Evolutionary conservation across 1,284 basidiomycete genomes (phyloP).

Genomic region (Cryptococcus sp.): DNA sequence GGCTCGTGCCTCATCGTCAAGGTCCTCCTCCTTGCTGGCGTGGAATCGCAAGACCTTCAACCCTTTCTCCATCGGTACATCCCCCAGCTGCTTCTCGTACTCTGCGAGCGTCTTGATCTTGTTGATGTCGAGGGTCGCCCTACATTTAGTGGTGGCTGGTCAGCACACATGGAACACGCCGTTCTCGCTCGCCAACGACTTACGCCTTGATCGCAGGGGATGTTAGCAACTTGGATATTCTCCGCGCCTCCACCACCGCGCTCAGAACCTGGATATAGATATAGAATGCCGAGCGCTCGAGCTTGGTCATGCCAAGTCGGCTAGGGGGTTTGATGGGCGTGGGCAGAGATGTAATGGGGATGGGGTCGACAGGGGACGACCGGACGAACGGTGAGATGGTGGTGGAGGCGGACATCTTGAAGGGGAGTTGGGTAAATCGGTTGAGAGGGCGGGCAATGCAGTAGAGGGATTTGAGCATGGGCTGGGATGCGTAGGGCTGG

Average conservation of each 20-base stretch:
- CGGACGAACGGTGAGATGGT: slow-evolving; percentile 89
- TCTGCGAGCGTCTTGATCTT: slow-evolving; percentile 61
- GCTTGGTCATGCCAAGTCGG: slow-evolving; percentile 41
- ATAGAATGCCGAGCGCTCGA: slow-evolving; percentile 65
- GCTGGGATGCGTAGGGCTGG: no score
- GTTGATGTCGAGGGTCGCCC: slow-evolving; percentile 60
- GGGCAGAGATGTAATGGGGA: slow-evolving; percentile 60
- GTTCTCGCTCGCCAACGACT: slow-evolving; percentile 23
- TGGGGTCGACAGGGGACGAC: slow-evolving; percentile 82
- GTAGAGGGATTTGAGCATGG: slow-evolving; percentile 59
- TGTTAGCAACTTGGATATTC: slow-evolving; percentile 59
- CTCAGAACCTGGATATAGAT: slow-evolving; percentile 65
- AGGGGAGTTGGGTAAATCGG: slow-evolving; percentile 75
- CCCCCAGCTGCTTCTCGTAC: slow-evolving; percentile 47
- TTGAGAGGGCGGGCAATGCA: slow-evolving; percentile 71
- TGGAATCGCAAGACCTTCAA: slow-evolving; percentile 41
- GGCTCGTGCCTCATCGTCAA: slow-evolving; percentile 57
- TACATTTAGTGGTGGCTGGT: not conserved
- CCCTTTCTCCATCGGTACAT: slow-evolving; percentile 47
- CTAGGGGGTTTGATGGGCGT: slow-evolving; percentile 32
- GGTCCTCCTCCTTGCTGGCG: slow-evolving; percentile 56
- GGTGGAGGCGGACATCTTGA: slow-evolving; percentile 65
- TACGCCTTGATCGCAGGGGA: slow-evolving; percentile 61
- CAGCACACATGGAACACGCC: not conserved
- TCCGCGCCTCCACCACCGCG: slow-evolving; percentile 59